Base-by-base conservation (phyloP, 1,284 basidiomycete species). In the Trametes sp. region DNA sequence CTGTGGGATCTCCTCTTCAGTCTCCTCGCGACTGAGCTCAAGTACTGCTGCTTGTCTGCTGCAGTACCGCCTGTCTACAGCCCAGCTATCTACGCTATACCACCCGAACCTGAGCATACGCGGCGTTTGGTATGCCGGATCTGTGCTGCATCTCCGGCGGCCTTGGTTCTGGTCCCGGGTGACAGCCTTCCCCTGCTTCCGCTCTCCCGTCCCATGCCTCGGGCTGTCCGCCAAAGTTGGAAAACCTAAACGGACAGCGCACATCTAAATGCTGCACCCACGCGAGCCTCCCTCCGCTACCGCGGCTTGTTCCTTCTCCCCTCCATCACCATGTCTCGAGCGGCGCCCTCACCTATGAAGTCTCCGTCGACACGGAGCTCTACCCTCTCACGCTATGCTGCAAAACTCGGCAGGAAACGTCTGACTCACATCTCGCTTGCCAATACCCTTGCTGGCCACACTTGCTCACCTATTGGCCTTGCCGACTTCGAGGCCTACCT, bases 401-500 rank as follows among this genome's bases (percentile, higher is more conserved):
- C 55, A 10, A 58, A 49, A 14, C n/a, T 63, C 52, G 44, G 23
- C 52, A 42, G 52, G 6, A 38, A n/a, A 42, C 66, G 61, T 29
- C 61, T 70, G 1, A 48, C 64, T 1, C 24, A 44, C 21, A 61
- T 72, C 59, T 61, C 67, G 31, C 63, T 74, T 61, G 78, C 76
- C 24, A 71, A 77, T 58, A 68, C 81, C 45, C 67, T 81, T 9
- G 71, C 79, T 28, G 79, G 80, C 2, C 75, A 78, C 54, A 80
- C 80, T 11, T 80, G 78, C 63, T 62, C 73, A 48, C 80, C 80
- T 16, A 78, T 81, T 51, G 75, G 69, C 53, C 68, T 81, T 21
- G 52, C 71, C 7, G 78, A 80, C 63, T 79, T 80, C 59, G 80
- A 81, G 64, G 69, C 70, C 8, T 77, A 79, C 60, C 73, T 81